Evolutionary conservation across 306 rosid species (phyloP).

Genomic region (Cucurbita maxima): DNA sequence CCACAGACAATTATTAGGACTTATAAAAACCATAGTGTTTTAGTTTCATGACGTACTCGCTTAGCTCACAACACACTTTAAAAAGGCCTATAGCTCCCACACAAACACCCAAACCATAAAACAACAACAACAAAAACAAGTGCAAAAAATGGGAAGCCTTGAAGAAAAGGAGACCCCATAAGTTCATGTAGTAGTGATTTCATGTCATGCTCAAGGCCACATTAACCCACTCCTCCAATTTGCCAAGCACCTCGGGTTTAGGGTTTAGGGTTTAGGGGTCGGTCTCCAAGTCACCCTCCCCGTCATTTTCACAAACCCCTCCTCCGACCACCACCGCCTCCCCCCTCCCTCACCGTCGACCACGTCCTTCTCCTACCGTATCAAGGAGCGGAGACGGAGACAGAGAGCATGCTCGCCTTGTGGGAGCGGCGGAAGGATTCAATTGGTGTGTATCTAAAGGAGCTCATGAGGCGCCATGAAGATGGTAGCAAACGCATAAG

Average conservation of each 20-base stretch:
- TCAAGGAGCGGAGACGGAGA: not conserved
- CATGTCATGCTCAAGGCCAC: constrained; percentile 15
- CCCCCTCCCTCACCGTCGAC: not conserved
- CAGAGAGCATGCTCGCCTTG: not conserved
- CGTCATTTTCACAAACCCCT: not conserved
- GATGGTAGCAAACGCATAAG: not conserved
- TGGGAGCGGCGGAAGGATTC: constrained; percentile 8
- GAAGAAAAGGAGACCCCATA: too few species aligned
- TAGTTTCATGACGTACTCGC: too few species aligned
- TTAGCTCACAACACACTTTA: too few species aligned
- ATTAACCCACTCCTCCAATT: constrained; percentile 18
- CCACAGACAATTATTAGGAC: too few species aligned
- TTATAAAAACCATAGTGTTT: too few species aligned
- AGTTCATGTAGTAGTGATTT: constrained; percentile 7
- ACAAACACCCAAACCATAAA: too few species aligned
- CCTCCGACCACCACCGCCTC: not conserved
- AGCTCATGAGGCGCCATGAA: not conserved
- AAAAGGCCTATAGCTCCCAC: too few species aligned
- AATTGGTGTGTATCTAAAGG: not conserved
- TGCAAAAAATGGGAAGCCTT: too few species aligned
- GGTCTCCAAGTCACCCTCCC: constrained; percentile 2
- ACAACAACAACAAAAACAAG: too few species aligned
- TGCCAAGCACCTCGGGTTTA: constrained; percentile 11
- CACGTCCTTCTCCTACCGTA: not conserved
- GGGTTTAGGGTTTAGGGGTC: too few species aligned